Percentiles rank a stretch among this genome's conserved stretches.
Evolutionary conservation across 148 eudicot species (phyloP).

Genomic region (Fagopyrum homotropicum): DNA sequence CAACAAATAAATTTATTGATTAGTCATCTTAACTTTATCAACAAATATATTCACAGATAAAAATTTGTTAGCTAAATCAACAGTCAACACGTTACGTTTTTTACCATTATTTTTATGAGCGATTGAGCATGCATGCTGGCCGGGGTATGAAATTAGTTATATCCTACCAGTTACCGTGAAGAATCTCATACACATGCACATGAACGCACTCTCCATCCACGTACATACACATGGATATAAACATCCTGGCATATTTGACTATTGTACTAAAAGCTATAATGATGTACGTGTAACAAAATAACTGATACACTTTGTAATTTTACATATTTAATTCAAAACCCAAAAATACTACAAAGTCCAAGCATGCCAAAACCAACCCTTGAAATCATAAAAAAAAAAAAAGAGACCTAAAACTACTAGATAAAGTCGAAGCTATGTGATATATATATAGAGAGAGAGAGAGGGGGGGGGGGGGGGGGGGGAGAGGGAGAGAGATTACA

Average conservation of each 20-base stretch:
- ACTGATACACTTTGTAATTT: not conserved
- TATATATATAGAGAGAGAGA: not conserved
- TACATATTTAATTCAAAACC: not conserved
- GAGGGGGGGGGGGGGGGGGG: too few species aligned
- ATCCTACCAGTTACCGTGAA: not conserved
- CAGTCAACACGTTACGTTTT: too few species aligned
- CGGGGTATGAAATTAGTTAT: too few species aligned
- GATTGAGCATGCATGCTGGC: too few species aligned
- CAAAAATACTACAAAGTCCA: not conserved
- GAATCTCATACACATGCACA: constrained; percentile 1
- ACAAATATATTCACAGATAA: too few species aligned
- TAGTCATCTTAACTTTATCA: too few species aligned
- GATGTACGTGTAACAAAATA: not conserved
- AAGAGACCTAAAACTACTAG: not conserved
- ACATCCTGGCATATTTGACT: constrained; percentile 6
- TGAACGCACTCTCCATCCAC: constrained; percentile 2
- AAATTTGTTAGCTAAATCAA: too few species aligned
- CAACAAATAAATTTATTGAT: too few species aligned
- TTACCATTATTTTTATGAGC: too few species aligned
- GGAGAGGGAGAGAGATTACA: not conserved
- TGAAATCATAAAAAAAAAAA: not conserved
- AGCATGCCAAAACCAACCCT: not conserved
- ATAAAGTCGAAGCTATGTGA: not conserved
- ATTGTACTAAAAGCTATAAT: not conserved
- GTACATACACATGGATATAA: not conserved